Evolutionary conservation across 306 rosid genomes (phyloP).

Genomic region (Malus asiatica): DNA sequence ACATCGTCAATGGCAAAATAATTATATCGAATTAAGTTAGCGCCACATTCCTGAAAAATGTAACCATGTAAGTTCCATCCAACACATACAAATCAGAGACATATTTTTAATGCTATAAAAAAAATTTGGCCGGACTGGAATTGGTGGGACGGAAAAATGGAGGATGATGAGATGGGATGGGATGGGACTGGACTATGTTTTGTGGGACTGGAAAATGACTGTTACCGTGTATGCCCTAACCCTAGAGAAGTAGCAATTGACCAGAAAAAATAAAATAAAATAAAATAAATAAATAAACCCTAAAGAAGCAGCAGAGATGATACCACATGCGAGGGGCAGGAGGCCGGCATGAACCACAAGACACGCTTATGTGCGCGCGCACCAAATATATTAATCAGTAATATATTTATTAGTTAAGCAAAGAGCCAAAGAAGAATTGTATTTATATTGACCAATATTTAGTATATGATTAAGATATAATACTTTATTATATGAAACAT

Average conservation of each 20-base stretch:
- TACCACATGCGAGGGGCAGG: constrained; percentile 38
- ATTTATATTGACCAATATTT: not conserved
- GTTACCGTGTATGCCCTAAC: not conserved
- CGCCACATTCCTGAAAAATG: not conserved
- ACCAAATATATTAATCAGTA: constrained; percentile 9
- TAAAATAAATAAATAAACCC: not conserved
- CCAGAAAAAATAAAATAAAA: too few species aligned
- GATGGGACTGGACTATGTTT: not conserved
- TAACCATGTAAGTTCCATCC: not conserved
- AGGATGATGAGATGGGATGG: not conserved
- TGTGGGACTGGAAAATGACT: not conserved
- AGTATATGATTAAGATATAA: too few species aligned
- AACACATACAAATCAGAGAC: not conserved
- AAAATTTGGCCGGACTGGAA: not conserved
- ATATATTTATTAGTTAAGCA: not conserved
- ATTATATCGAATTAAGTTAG: not conserved
- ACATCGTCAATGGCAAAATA: too few species aligned
- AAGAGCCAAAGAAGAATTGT: not conserved
- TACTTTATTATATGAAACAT: not conserved
- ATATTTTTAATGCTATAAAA: not conserved
- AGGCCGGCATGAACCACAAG: constrained; percentile 54
- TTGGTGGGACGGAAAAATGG: not conserved
- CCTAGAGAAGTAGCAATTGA: not conserved
- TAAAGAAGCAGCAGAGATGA: constrained; percentile 5
- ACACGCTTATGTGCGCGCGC: constrained; percentile 61